phyloP scores from a whole-genome alignment of 805 yeast genomes.

The Metschnikowia vanudenii region DNA sequence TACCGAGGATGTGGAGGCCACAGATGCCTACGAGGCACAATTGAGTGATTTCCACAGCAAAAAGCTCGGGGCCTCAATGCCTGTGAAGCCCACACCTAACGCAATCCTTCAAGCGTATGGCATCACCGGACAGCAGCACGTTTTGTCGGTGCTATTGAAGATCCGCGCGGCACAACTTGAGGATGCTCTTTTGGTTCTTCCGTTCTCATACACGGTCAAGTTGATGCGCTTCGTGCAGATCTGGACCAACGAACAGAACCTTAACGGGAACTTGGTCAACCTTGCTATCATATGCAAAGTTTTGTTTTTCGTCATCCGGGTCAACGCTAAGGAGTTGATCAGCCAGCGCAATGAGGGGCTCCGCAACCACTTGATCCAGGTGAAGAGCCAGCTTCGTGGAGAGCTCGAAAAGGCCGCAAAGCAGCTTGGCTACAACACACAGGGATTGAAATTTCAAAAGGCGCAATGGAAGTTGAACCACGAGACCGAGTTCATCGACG shows the following conservation, averaged over 20 bases:
- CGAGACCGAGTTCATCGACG: slow-evolving; percentile 70
- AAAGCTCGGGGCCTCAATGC: slow-evolving; percentile 44
- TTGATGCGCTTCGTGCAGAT: slow-evolving; percentile 70
- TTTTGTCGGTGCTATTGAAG: slow-evolving; percentile 64
- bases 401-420: slow-evolving; percentile 51
- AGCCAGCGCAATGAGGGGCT: slow-evolving; percentile 62
- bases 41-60: slow-evolving; percentile 37
- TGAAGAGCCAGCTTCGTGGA: slow-evolving; percentile 59
- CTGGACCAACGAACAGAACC: slow-evolving; percentile 56
- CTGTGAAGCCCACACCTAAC: slow-evolving; percentile 61
- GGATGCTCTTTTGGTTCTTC: slow-evolving; percentile 87
- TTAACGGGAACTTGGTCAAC: slow-evolving; percentile 46
- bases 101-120: slow-evolving; percentile 73
- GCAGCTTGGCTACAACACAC: slow-evolving; percentile 79
- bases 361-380: slow-evolving; percentile 61
- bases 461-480: slow-evolving; percentile 80
- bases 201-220: slow-evolving; percentile 77
- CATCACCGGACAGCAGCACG: slow-evolving; percentile 72
- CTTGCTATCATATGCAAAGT: slow-evolving; percentile 70
- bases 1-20: slow-evolving; percentile 60
- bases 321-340: slow-evolving; percentile 77
- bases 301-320: slow-evolving; percentile 67
- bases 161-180: slow-evolving; percentile 85
- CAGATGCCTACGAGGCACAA: slow-evolving; percentile 48
- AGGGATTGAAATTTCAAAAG: slow-evolving; percentile 72